Evolutionary conservation across 495 filamentous ascomycete species (phyloP).

Genomic region (Astrothelium macrocarpum): DNA sequence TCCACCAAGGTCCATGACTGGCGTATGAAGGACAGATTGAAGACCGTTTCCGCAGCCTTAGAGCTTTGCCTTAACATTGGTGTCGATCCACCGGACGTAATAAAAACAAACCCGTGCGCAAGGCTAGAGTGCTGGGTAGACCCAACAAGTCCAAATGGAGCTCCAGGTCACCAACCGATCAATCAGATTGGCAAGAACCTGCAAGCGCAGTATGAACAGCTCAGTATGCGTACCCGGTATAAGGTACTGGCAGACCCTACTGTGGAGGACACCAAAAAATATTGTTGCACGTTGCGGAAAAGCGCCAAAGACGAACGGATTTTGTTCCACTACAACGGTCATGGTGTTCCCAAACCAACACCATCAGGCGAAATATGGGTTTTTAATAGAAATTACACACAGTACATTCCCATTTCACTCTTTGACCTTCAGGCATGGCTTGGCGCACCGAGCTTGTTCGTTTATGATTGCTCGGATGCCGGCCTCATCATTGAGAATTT

Average conservation of each 20-base stretch:
- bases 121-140: slow-evolving; percentile 97
- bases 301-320: slow-evolving; percentile 94
- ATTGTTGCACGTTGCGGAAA: slow-evolving; percentile 75
- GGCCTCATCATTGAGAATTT: slow-evolving; percentile 94
- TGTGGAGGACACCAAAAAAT: slow-evolving; percentile 92
- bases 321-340: slow-evolving; percentile 95
- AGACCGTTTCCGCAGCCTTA: slow-evolving; percentile 90
- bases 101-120: slow-evolving; percentile 86
- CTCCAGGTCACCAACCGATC: slow-evolving; percentile 68
- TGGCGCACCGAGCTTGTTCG: slow-evolving; percentile 87
- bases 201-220: slow-evolving; percentile 88
- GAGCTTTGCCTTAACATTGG: slow-evolving; percentile 95
- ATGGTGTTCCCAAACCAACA: slow-evolving; percentile 95
- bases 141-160: slow-evolving; percentile 52
- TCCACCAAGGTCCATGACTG: slow-evolving; percentile 77
- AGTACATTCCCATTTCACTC: slow-evolving; percentile 94
- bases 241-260: slow-evolving; percentile 95
- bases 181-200: slow-evolving; percentile 93
- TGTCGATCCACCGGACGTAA: slow-evolving; percentile 90
- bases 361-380: slow-evolving; percentile 98
- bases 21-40: slow-evolving; percentile 92
- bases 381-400: slow-evolving; percentile 96
- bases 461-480: slow-evolving; percentile 94
- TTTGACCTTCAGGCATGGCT: slow-evolving; percentile 96
- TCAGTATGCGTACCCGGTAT: slow-evolving; percentile 88